Conservation (phyloP, 2,329 filamentous ascomycete genomes). For the Pyrenochaeta sp. region DNA sequence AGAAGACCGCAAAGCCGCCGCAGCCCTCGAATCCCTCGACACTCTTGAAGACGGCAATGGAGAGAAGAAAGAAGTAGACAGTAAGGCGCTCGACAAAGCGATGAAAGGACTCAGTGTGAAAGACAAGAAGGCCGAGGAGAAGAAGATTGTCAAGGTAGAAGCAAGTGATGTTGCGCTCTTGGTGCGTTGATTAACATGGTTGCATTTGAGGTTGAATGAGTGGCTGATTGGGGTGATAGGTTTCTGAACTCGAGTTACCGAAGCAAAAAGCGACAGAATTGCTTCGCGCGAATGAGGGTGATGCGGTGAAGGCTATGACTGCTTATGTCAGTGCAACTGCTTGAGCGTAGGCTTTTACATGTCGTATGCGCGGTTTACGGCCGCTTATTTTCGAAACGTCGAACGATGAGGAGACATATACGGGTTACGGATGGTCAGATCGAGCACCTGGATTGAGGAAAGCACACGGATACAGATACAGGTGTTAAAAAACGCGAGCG, state of each 20-base stretch:
- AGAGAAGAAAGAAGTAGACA: constrained; percentile 69
- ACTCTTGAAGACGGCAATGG: constrained; percentile 58
- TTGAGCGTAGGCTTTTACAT: constrained; percentile 6
- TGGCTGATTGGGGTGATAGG: constrained; percentile 31
- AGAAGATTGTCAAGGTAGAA: constrained; percentile 73
- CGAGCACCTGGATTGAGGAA: no score
- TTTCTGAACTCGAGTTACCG: constrained; percentile 75
- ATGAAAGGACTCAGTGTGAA: constrained; percentile 68
- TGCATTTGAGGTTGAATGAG: neutral
- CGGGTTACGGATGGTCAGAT: no score
- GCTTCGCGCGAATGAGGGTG: constrained; percentile 74
- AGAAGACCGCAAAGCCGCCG: constrained; percentile 79
- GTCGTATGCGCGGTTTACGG: no score
- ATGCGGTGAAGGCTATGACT: constrained; percentile 72
- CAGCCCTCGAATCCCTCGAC: constrained; percentile 76
- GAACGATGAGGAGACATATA: neutral
- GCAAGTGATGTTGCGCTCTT: constrained; percentile 73
- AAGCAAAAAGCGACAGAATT: constrained; percentile 79
- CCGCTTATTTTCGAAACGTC: neutral
- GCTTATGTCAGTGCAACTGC: constrained; percentile 59
- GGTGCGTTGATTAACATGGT: constrained; percentile 54
- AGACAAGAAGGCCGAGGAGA: constrained; percentile 56
- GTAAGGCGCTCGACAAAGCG: constrained; percentile 74
- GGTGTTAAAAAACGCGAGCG: neutral
- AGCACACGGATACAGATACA: no score